These are phyloP conservation scores for Fusarium protoensiforme DNA, from an alignment of 2,329 filamentous ascomycete genomes.

Conservation along the genomic window DNA sequence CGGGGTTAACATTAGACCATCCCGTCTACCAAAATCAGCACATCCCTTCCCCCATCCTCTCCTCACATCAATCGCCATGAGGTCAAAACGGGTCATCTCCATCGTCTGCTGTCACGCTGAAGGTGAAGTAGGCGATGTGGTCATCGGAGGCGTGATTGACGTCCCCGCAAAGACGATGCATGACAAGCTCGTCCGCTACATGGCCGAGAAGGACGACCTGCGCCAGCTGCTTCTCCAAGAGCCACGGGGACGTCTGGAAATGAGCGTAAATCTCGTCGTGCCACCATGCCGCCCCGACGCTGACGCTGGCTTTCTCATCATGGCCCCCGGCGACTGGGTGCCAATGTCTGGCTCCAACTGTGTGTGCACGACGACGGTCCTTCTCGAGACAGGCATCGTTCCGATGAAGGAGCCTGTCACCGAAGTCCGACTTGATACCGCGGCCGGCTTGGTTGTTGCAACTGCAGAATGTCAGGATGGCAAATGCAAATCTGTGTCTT, in stretches of 20 bases:
- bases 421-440: constrained; percentile 54
- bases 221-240: constrained; percentile 56
- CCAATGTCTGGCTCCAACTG: constrained; percentile 56
- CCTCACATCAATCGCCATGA: background rate
- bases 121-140: constrained; percentile 59
- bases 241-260: constrained; percentile 52
- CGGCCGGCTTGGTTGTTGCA: constrained; percentile 55
- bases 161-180: constrained; percentile 57
- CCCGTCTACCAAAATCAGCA: background rate
- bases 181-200: constrained; percentile 57
- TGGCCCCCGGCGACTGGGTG: constrained; percentile 58
- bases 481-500: constrained; percentile 56
- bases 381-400: constrained; percentile 60
- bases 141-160: constrained; percentile 58
- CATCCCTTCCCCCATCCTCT: background rate
- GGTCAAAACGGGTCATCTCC: constrained; percentile 27
- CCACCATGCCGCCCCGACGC: constrained; percentile 56
- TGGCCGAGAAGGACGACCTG: constrained; percentile 50
- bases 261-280: constrained; percentile 54
- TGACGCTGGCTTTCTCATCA: constrained; percentile 58
- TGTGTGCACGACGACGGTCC: constrained; percentile 55
- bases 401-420: constrained; percentile 58
- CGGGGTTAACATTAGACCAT: background rate
- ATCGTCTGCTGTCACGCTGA: constrained; percentile 51
- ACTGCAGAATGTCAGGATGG: constrained; percentile 54